Conservation (phyloP, 2,329 filamentous ascomycete species). For the Stagonosporopsis rhizophila region DNA sequence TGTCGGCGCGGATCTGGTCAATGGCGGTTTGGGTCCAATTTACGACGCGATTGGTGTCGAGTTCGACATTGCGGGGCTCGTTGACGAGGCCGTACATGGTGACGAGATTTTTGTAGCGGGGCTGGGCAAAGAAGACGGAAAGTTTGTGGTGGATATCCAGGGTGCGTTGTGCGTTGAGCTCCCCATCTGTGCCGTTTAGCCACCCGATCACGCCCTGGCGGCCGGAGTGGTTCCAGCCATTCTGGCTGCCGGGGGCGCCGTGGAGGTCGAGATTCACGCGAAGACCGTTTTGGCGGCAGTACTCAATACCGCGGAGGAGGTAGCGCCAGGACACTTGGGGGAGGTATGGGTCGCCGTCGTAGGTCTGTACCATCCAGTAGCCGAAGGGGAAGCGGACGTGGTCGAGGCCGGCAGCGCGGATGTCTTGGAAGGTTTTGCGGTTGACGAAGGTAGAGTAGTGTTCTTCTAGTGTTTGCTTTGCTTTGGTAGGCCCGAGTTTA, state of each 20-base stretch:
- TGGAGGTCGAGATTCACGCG: conserved; percentile 94
- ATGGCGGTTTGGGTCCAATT: conserved; percentile 81
- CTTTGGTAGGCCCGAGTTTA: conserved; percentile 70
- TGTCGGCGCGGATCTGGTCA: conserved; percentile 75
- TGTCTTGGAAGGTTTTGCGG: conserved; percentile 82
- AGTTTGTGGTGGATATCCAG: conserved; percentile 87
- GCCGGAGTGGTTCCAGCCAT: conserved; percentile 97
- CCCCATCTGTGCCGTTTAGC: conserved; percentile 89
- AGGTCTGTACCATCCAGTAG: conserved; percentile 92
- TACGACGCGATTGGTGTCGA: conserved; percentile 72
- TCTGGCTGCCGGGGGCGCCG: conserved; percentile 89
- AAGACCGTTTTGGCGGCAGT: conserved; percentile 88
- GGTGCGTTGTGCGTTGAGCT: conserved; percentile 77
- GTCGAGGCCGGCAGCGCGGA: conserved; percentile 86
- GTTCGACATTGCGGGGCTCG: conserved; percentile 81
- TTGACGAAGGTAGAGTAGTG: conserved; percentile 92
- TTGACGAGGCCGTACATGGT: conserved; percentile 94
- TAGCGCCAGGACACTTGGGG: conserved; percentile 91
- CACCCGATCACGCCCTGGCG: conserved; percentile 81
- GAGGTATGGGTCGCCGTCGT: conserved; percentile 86
- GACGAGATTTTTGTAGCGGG: conserved; percentile 89
- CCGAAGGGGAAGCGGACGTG: conserved; percentile 96
- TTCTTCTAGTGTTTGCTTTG: conserved; percentile 75
- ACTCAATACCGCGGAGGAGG: conserved; percentile 90
- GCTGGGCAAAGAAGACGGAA: conserved; percentile 90